Percentiles rank a stretch among this genome's conserved stretches.
Evolutionary conservation across 305 asterid genomes (phyloP).

Genomic region (Fraxinus latifolia): DNA sequence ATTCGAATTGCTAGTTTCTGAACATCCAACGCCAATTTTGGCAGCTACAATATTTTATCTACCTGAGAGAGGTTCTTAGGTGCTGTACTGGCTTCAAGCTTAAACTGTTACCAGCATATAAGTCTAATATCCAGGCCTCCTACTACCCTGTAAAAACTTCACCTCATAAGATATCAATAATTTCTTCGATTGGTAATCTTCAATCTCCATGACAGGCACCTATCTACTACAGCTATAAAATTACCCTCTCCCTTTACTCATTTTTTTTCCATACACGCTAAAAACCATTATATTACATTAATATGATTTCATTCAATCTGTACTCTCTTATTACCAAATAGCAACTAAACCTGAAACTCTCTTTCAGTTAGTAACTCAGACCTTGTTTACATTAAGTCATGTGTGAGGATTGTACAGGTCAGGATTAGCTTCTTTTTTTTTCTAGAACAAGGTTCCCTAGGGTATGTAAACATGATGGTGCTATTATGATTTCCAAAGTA

Average conservation of each 20-base stretch:
- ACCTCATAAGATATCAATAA: background rate
- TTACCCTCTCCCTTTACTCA: background rate
- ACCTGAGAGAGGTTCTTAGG: background rate
- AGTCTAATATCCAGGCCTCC: background rate
- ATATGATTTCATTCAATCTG: background rate
- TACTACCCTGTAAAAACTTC: background rate
- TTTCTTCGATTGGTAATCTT: slow-evolving; percentile 1
- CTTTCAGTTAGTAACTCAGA: background rate
- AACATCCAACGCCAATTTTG: background rate
- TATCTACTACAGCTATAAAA: background rate
- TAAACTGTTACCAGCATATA: background rate
- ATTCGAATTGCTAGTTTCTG: background rate
- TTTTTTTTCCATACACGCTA: background rate
- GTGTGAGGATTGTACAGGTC: background rate
- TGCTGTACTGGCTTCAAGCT: background rate
- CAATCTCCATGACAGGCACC: background rate
- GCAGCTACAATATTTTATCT: background rate
- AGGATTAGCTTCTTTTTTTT: background rate
- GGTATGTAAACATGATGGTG: background rate
- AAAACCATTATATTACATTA: background rate
- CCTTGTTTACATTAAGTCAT: background rate
- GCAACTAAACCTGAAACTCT: background rate
- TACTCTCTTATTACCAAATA: background rate
- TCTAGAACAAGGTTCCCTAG: background rate
- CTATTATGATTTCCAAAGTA: background rate